Conservation (phyloP, 345 rosid genomes). For the Isatis tinctoria region DNA sequence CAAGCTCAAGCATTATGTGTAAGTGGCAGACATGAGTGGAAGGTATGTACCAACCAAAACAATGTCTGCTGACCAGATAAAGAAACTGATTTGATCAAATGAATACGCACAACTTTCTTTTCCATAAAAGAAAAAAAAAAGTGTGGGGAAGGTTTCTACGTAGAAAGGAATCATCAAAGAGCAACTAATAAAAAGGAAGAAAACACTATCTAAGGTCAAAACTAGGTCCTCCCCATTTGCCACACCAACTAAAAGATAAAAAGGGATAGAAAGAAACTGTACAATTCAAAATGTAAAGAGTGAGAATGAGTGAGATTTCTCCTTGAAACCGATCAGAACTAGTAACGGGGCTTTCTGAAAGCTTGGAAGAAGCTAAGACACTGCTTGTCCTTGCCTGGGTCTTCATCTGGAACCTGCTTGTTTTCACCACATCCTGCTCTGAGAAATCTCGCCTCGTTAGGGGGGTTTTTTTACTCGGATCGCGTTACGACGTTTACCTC, state of each 20-base stretch:
- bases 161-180: constrained; percentile 6
- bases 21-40: not conserved
- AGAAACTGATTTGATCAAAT: not conserved
- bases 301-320: not conserved
- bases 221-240: constrained; percentile 1
- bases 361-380: constrained; percentile 38
- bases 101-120: not conserved
- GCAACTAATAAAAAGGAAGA: constrained; percentile 2
- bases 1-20: not conserved
- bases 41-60: not conserved
- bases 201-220: constrained; percentile 15
- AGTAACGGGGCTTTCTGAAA: constrained; percentile 39
- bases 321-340: constrained; percentile 15
- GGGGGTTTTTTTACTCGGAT: constrained; percentile 8
- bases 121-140: not conserved
- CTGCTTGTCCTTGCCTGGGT: constrained; percentile 39
- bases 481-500: constrained; percentile 46
- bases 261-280: constrained; percentile 26
- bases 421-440: constrained; percentile 23
- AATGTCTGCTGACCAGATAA: not conserved
- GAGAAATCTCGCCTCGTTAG: constrained; percentile 17
- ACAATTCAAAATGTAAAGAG: constrained; percentile 25
- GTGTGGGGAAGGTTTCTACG: not conserved
- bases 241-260: not conserved
- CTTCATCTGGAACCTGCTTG: constrained; percentile 56